These are phyloP conservation scores for Blastocystis sp. DNA, from an alignment of 352 stramenopile genomes.

Conservation along the genomic window DNA sequence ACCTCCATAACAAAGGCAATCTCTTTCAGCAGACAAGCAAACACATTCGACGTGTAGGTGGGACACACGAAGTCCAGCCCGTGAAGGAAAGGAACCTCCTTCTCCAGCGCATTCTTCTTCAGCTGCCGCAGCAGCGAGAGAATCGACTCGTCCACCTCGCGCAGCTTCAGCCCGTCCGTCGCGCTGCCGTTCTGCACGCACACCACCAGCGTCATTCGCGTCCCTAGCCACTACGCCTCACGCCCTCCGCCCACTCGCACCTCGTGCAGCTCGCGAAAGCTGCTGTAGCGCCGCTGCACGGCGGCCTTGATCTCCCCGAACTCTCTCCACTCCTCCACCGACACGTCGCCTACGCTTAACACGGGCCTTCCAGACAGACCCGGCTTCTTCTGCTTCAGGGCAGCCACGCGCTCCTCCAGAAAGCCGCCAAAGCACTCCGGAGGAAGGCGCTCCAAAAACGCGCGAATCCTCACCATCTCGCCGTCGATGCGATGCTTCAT, in stretches of 20 bases:
- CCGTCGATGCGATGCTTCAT: not conserved
- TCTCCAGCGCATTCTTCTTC: not conserved
- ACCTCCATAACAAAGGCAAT: not conserved
- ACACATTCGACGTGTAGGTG: not conserved
- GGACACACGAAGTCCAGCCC: slow-evolving; percentile 10
- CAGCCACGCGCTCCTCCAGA: not conserved
- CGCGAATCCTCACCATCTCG: not conserved
- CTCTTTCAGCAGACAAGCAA: slow-evolving; percentile 41
- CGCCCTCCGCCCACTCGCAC: not conserved
- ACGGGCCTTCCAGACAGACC: too few relatives aligned
- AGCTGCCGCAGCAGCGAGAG: not conserved
- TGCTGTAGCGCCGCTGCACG: too few relatives aligned
- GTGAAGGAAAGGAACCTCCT: not conserved
- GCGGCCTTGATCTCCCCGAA: too few relatives aligned
- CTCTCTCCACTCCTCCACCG: too few relatives aligned
- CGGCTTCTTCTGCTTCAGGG: not conserved
- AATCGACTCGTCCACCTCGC: not conserved
- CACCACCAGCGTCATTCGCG: not conserved
- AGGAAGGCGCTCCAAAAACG: not conserved
- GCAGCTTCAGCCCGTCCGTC: not conserved
- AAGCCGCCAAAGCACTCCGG: not conserved
- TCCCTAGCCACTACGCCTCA: not conserved
- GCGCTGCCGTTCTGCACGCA: not conserved
- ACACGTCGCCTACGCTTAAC: too few relatives aligned
- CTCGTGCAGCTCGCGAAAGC: not conserved